Conservation (phyloP, 768 basidiomycete species). For the Sarcodon sp. region DNA sequence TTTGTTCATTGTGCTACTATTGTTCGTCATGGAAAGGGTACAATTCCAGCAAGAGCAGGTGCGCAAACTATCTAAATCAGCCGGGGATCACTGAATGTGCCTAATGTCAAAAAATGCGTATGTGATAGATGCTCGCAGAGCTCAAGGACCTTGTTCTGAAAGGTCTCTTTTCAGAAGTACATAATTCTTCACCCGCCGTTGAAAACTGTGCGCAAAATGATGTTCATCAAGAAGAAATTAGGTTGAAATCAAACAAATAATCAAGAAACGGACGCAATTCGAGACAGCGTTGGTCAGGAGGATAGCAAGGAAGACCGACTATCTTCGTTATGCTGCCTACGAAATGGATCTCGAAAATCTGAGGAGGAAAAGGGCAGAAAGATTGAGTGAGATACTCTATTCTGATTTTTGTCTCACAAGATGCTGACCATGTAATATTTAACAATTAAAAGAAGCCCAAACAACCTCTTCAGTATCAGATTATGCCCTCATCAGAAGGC, state of each 20-base stretch:
- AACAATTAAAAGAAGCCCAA: slow-evolving; percentile 13
- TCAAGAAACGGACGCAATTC: slow-evolving; percentile 73
- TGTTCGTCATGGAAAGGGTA: slow-evolving; percentile 71
- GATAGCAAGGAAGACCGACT: slow-evolving; percentile 78
- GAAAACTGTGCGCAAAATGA: background rate
- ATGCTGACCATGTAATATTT: background rate
- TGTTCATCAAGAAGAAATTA: slow-evolving; percentile 13
- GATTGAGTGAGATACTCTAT: slow-evolving; percentile 41
- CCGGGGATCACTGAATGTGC: no score
- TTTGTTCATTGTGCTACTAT: background rate
- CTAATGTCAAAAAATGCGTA: background rate
- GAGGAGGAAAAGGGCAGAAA: slow-evolving; percentile 58
- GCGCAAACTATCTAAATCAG: slow-evolving; percentile 4
- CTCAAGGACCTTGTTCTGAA: slow-evolving; percentile 86
- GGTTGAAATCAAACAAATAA: slow-evolving; percentile 74
- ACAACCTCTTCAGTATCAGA: slow-evolving; percentile 61
- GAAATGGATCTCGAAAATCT: slow-evolving; percentile 83
- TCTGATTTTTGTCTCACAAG: background rate
- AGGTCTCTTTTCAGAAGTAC: slow-evolving; percentile 68
- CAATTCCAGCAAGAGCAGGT: slow-evolving; percentile 91
- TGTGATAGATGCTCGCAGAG: slow-evolving; percentile 77
- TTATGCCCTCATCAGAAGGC: slow-evolving; percentile 73
- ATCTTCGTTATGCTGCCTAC: slow-evolving; percentile 82
- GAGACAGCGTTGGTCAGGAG: slow-evolving; percentile 78
- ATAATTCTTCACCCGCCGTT: slow-evolving; percentile 12